Base-by-base conservation (phyloP, 768 basidiomycete genomes). In the Tylopilus vinaceipallidus region DNA sequence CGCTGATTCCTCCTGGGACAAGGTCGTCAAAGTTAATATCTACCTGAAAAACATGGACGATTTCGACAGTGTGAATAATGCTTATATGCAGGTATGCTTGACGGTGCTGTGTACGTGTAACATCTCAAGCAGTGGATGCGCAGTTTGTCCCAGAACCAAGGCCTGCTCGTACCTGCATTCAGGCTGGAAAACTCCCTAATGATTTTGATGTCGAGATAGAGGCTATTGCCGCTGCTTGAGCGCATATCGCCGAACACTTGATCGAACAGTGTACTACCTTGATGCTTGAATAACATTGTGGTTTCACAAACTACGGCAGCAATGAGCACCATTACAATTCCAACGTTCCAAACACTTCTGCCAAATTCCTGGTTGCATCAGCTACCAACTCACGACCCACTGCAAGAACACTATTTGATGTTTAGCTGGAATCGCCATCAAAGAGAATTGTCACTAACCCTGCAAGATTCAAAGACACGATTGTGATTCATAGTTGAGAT, bases 151-250 rank as follows among this genome's bases (percentile, higher is more conserved):
- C 79, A 0, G 69, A 63, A 27, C 79, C 78, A 14, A 88, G 88
- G 69, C 89, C 88, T 11, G 81, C 87, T 8, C 71, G 88, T 47
- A 86, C 85, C 9, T 86, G 83, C 64, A 86, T 91, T 54, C 86
- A 89, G 70, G 84, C 82, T 12, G 83, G 77, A 8, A 77, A 77
- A 55, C 72, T 89, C 30, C 86, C 86, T 0, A 74, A 75, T 56
- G 84, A 86, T 52, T 85, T 87, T 6, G 77, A 85, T 56, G 75
- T 88, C 36, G 88, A 91, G 72, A 82, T 88, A 34, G 87, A 88
- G 64, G 80, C 75, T 8, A 83, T 84, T 51, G 81, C 83, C n/a
- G 65, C 76, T 27, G 54, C 49, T 37, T 64, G 43, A 59, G 13
- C 20, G 13, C 14, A 14, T n/a, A 11, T 33, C 36, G 6, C 11